These are phyloP conservation scores for Neurospora sp. DNA, from an alignment of 495 filamentous ascomycete genomes.

Conservation along the genomic window DNA sequence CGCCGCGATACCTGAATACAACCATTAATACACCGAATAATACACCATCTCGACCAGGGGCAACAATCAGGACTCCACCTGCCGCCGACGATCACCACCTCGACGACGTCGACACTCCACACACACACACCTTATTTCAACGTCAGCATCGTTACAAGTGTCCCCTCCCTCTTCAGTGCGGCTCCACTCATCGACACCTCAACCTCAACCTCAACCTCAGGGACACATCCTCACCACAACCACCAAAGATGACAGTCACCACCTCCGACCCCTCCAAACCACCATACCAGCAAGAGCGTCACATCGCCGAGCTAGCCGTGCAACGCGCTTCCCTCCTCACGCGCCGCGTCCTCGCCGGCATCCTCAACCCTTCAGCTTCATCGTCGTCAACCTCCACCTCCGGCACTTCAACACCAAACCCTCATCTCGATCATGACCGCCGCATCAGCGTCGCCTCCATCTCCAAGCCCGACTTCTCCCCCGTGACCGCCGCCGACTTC, in stretches of 20 bases:
- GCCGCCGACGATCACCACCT: background rate
- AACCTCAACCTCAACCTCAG: background rate
- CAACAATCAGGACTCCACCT: background rate
- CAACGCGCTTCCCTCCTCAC: conserved; percentile 45
- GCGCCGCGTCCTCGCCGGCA: conserved; percentile 35
- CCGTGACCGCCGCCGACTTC: conserved; percentile 49
- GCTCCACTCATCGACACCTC: background rate
- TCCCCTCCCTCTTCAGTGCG: background rate
- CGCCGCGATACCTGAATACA: background rate
- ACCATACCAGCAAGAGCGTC: conserved; percentile 36
- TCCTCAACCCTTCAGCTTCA: conserved; percentile 16
- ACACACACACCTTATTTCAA: background rate
- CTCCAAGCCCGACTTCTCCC: conserved; percentile 42
- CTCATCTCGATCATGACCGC: background rate
- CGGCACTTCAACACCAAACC: background rate
- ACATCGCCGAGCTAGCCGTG: conserved; percentile 41
- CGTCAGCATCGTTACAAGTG: background rate
- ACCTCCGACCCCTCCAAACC: background rate
- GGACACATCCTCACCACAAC: background rate
- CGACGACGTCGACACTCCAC: background rate
- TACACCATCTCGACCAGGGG: background rate
- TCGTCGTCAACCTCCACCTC: background rate
- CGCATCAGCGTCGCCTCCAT: conserved; percentile 14
- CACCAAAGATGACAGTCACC: background rate
- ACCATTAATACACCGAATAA: background rate